These are phyloP conservation scores for Collybia sordida DNA, from an alignment of 768 basidiomycete genomes.

Conservation along the genomic window DNA sequence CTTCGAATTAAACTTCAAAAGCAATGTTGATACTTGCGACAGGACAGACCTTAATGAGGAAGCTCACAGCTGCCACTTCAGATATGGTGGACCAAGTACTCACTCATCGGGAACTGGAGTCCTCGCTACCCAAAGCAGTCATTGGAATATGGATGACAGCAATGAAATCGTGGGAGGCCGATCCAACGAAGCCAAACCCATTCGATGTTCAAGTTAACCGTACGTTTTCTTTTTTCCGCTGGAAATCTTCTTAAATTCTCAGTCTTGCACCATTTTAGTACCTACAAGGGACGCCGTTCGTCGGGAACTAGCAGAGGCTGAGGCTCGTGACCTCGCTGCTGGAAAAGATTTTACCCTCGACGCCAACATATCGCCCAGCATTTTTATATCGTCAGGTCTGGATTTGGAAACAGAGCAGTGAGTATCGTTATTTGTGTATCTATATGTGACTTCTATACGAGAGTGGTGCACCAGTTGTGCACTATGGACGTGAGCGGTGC, in stretches of 20 bases:
- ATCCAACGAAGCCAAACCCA: conserved; percentile 1
- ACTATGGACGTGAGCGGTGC: neutral
- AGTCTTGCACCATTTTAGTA: neutral
- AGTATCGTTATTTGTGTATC: conserved; percentile 3
- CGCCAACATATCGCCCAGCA: conserved; percentile 8
- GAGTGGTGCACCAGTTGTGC: too few relatives aligned
- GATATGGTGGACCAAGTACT: conserved; percentile 8
- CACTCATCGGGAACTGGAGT: conserved; percentile 1
- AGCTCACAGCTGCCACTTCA: conserved; percentile 3
- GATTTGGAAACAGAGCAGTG: conserved; percentile 20
- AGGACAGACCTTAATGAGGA: conserved; percentile 2
- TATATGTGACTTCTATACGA: neutral
- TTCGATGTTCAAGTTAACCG: neutral
- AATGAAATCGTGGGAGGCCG: conserved; percentile 11
- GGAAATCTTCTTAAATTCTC: neutral
- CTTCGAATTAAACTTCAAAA: neutral
- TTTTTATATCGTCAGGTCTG: conserved; percentile 11
- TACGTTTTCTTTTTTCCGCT: neutral
- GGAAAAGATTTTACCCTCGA: conserved; percentile 12
- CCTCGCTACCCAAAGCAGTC: neutral
- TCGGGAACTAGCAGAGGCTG: conserved; percentile 9
- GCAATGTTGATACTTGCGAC: neutral
- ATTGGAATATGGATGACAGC: conserved; percentile 1
- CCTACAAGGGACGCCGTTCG: conserved; percentile 6
- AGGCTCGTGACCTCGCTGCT: conserved; percentile 4